Base-by-base conservation (phyloP, 306 rosid genomes). In the Cucurbita argyrosperma region DNA sequence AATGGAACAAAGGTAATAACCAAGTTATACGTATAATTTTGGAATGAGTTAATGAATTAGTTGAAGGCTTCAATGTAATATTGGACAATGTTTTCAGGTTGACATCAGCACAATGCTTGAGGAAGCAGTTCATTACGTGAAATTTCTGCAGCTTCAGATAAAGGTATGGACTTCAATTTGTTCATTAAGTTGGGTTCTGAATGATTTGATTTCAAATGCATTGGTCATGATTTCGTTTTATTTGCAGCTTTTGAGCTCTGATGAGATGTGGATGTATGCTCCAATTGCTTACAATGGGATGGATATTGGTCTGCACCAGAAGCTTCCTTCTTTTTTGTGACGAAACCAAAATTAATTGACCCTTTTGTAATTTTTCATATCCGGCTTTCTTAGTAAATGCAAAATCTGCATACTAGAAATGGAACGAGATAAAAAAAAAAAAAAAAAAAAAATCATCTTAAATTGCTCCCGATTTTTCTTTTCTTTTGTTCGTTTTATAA, bases 71-170 rank as follows among this genome's bases (percentile, higher is more conserved):
- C 12, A 12, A 47, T 47, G 52, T 4, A 5, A 5, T 13, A 5
- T 4, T 19, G 72, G 14, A 43, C 30, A 1, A 42, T 43, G 1
- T 18, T 47, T 46, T 47, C 57, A 69, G 96, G 96, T 92, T 71
- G 98, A 92, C 76, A 92, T 88, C 76, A 90, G 96, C 89, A 92
- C 96, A 68, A 92, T 92, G 96, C 98, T 92, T 59, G 98, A 92
- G 78, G 98, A 92, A 82, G 96, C 93, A 55, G 96, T 88, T 69
- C 86, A 82, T 45, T 90, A 92, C 78, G 98, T 92, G 52, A 90
- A 87, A 77, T 90, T 92, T 70, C 79, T 92, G 65, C 96, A 90
- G 79, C 90, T 88, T 64, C 98, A 92, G 80, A 88, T 90, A 58
- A 88, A 90, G 98, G 98, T 88, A 82, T 3, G 5, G 54, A 14